Evolutionary conservation across 768 basidiomycete species (phyloP), one percentile per base, ranked within the genome.

Genomic region (Kwoniella newhampshirensis): DNA sequence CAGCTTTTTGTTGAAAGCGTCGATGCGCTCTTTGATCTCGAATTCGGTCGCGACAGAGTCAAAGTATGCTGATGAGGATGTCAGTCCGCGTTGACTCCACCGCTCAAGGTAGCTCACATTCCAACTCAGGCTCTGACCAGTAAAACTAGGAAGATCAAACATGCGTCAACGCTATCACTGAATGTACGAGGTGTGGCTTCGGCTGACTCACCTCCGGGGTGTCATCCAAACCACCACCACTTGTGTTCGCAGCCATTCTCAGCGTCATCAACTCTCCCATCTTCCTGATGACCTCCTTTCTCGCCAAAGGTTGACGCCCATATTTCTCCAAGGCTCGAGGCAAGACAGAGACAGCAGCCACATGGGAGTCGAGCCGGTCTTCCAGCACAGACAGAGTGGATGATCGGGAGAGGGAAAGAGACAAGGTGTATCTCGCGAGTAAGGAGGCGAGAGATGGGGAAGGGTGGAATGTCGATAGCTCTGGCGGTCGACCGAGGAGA

Each of bases 71-170:
- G 25, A 43, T 37, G 25, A 37, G 20, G 12, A 4, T 45, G 23
- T 46, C 28, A 43, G 23, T 36, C 17, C 5, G 17, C 17, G 17
- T 4, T 41, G 9, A 37, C 35, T n/a, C 6, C 3, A 36, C 20
- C 3, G 15, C 11, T 2, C 13, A n/a, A 20, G n/a, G 8, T 2
- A 23, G 44, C 83, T 30, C 59, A 86, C 89, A 81, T 79, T 97
- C 93, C 4, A 97, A 81, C 60, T 86, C 88, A 0, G 92, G 90
- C 71, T 96, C 90, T 17, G 87, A 82, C 93, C 94, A 98, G 74
- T 96, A 92, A 64, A 97, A 87, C 75, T 96, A 88, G 41, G n/a
- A n/a, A 41, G 32, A 43, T 42, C 21, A 30, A 30, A 15, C n/a
- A 37, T 1, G 17, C 17, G 30, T 47, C 32, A 49, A 28, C 25